These are phyloP conservation scores for Curvularia sp. DNA, from an alignment of 2,329 filamentous ascomycete genomes.

Conservation along the genomic window DNA sequence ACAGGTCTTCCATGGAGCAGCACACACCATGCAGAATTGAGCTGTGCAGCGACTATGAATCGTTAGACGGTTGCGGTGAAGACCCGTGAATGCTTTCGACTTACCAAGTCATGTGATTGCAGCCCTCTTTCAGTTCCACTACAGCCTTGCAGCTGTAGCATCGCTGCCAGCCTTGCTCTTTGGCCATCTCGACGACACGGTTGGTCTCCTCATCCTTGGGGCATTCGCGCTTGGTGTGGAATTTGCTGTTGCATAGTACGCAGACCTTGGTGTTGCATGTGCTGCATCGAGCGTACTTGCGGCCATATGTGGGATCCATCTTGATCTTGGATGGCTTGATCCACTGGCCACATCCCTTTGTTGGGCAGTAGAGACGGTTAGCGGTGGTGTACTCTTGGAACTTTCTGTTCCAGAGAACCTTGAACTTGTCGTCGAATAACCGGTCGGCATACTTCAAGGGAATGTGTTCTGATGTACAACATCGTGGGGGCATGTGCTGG, in stretches of 20 bases:
- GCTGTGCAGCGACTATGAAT: conserved; percentile 72
- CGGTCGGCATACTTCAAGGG: conserved; percentile 77
- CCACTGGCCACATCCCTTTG: conserved; percentile 75
- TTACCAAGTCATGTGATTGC: conserved; percentile 88
- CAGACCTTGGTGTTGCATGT: conserved; percentile 79
- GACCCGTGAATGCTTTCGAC: conserved; percentile 32
- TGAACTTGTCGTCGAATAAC: conserved; percentile 76
- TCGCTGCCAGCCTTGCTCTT: conserved; percentile 73
- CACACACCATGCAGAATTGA: conserved; percentile 88
- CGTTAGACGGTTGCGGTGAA: conserved; percentile 23
- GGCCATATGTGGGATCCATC: conserved; percentile 57
- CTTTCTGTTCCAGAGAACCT: conserved; percentile 80
- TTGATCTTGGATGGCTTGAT: conserved; percentile 76
- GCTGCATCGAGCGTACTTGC: conserved; percentile 73
- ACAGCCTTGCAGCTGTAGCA: conserved; percentile 76
- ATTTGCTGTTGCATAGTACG: conserved; percentile 73
- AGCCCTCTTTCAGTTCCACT: conserved; percentile 82
- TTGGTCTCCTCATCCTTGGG: conserved; percentile 73
- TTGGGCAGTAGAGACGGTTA: conserved; percentile 80
- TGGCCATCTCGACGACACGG: conserved; percentile 68
- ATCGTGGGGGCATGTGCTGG: conserved; percentile 83
- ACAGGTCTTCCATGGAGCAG: conserved; percentile 80
- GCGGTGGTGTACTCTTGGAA: conserved; percentile 77
- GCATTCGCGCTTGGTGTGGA: conserved; percentile 72
- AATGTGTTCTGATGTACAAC: conserved; percentile 77